Base-by-base conservation (phyloP, 2,329 filamentous ascomycete genomes). In the Nigrospora sphaerica region DNA sequence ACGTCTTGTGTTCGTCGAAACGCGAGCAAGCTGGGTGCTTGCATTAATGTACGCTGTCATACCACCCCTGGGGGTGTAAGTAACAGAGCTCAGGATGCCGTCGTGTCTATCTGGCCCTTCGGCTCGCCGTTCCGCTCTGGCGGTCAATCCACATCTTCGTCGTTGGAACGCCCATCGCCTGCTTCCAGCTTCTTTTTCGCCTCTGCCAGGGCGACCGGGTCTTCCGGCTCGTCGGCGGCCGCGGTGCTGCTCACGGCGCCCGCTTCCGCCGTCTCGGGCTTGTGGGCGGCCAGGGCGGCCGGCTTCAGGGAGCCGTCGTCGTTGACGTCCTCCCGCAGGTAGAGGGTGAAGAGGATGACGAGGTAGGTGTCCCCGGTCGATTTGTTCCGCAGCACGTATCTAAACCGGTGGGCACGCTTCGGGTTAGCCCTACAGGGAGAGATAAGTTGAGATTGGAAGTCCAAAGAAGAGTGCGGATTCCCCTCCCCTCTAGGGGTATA, bases 351-450 rank as follows among this genome's bases (percentile, higher is more conserved):
- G 6, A 89, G 67, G 14, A 97, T 73, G 39, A 92, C 88, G 31
- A 95, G 80, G 56, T 95, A 88, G 14, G 88, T 77, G 32, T 87
- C 78, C 41, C 79, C 79, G 0, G 87, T 92, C 18, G 73, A 66
- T 50, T 80, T 81, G 66, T 96, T 87, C 62, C 91, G 92, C 60
- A 97, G 77, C 48, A 95, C 88, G 68, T 97, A 96, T 77, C 91
- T 91, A 69, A 95, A 79, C 55, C 83, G 77, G 69, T 95, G 88
- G 72, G 87, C 85, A 74, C 86, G 87, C 62, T 80, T 77, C 57
- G 53, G 60, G 44, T 54, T 58, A 47, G 56, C 46, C 58, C 58
- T 66, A 52, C 47, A n/a, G 54, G 46, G 23, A 9, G 34, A 19
- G 16, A 41, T 18, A 33, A 42, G 40, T 39, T 18, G 43, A 47